Conservation (phyloP, 805 yeast species). For the Teunomyces funiuensis region DNA sequence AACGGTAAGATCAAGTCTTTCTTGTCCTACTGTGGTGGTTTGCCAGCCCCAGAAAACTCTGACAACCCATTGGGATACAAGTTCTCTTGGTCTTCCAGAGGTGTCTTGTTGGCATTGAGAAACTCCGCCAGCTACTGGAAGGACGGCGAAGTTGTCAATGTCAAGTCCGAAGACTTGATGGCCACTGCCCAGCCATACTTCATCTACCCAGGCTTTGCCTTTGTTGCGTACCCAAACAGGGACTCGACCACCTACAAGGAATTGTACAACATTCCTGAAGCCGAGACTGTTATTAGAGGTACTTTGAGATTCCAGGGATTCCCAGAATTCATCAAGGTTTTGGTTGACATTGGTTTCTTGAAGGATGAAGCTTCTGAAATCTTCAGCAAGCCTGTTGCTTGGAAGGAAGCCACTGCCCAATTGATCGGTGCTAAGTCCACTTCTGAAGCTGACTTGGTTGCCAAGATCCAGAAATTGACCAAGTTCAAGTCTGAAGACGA, state of each 20-base stretch:
- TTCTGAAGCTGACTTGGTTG: slow-evolving; percentile 69
- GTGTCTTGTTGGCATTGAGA: slow-evolving; percentile 93
- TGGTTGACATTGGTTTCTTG: slow-evolving; percentile 91
- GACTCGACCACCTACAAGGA: slow-evolving; percentile 94
- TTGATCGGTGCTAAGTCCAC: slow-evolving; percentile 73
- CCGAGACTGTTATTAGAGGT: slow-evolving; percentile 94
- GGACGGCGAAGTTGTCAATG: slow-evolving; percentile 77
- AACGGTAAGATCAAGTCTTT: slow-evolving; percentile 94
- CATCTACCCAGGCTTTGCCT: slow-evolving; percentile 92
- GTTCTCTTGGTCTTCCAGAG: slow-evolving; percentile 99
- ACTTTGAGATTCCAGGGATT: slow-evolving; percentile 97
- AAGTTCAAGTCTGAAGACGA: slow-evolving; percentile 78
- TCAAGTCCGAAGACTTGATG: slow-evolving; percentile 91
- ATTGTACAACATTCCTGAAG: slow-evolving; percentile 93
- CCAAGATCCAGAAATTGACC: slow-evolving; percentile 75
- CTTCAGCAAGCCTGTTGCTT: slow-evolving; percentile 60
- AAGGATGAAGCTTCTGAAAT: slow-evolving; percentile 68
- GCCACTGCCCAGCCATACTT: slow-evolving; percentile 91
- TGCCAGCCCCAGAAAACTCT: slow-evolving; percentile 97
- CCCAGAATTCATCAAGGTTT: slow-evolving; percentile 95
- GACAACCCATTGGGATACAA: slow-evolving; percentile 98
- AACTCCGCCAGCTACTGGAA: slow-evolving; percentile 88
- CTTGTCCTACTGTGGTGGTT: slow-evolving; percentile 97
- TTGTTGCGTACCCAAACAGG: slow-evolving; percentile 96
- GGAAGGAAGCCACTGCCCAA: slow-evolving; percentile 85